These are phyloP conservation scores for Dendrobium catenatum DNA, from an alignment of 106 monocot species.

Conservation along the genomic window DNA sequence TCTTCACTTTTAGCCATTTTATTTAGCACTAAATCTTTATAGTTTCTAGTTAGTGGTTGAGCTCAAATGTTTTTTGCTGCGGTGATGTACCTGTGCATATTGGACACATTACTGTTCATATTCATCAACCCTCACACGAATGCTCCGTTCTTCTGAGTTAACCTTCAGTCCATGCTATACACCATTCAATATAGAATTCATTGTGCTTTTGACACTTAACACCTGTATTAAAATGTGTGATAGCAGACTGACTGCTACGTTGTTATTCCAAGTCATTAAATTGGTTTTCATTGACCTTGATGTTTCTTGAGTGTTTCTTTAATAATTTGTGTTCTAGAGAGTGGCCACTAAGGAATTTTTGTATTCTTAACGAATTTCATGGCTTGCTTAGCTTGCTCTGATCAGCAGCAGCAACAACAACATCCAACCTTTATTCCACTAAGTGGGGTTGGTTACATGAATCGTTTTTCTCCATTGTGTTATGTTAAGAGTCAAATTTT, in stretches of 20 bases:
- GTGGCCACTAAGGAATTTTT: background rate
- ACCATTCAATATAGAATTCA: background rate
- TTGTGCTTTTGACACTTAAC: background rate
- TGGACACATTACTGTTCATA: background rate
- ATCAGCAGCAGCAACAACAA: no score
- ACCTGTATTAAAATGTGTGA: background rate
- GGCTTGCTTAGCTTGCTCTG: background rate
- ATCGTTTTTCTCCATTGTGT: no score
- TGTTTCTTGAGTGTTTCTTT: background rate
- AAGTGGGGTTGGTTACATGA: no score
- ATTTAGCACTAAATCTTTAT: no score
- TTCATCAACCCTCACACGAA: background rate
- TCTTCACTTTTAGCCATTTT: no score
- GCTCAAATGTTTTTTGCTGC: background rate
- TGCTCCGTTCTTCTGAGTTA: background rate
- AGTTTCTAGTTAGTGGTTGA: no score
- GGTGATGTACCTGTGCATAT: background rate
- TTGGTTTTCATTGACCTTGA: background rate
- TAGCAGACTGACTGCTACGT: background rate
- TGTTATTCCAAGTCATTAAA: constrained; percentile 1
- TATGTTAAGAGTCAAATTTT: no score
- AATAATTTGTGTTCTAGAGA: background rate
- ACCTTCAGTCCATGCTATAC: background rate
- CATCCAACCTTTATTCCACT: no score
- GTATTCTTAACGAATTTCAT: background rate